Evolutionary conservation across 257 asterid genomes (phyloP).

Genomic region (Coffea eugenioides): DNA sequence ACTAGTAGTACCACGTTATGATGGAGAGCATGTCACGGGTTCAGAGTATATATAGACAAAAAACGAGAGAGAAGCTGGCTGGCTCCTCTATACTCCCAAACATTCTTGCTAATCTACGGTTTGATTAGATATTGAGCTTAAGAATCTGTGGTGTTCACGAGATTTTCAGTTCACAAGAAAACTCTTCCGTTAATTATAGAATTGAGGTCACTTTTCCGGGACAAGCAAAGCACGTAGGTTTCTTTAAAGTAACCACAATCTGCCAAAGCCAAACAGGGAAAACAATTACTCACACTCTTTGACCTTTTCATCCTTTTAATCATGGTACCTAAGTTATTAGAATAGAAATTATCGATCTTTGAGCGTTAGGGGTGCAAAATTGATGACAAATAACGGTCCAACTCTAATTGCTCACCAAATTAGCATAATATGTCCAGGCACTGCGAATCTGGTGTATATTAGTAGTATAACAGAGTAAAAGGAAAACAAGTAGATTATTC

Average conservation of each 20-base stretch:
- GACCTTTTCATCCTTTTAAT: background rate
- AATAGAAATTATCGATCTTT: too few relatives aligned
- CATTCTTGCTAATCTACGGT: background rate
- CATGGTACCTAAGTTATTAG: background rate
- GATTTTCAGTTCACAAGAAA: background rate
- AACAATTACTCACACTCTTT: background rate
- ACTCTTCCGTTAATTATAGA: background rate
- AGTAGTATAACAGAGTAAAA: too few relatives aligned
- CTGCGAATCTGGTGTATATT: too few relatives aligned
- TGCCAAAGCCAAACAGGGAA: background rate
- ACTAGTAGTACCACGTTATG: background rate
- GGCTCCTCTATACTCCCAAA: slow-evolving; percentile 4
- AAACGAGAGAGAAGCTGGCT: background rate
- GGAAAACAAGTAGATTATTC: too few relatives aligned
- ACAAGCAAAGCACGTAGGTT: background rate
- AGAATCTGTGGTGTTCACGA: slow-evolving; percentile 2
- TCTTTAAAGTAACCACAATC: background rate
- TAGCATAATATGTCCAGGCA: too few relatives aligned
- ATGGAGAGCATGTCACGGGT: slow-evolving; percentile 13
- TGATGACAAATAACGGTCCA: too few relatives aligned
- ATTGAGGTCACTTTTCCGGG: background rate
- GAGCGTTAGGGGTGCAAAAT: too few relatives aligned
- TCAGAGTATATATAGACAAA: slow-evolving; percentile 30
- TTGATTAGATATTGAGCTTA: background rate
- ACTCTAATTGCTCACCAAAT: too few relatives aligned